Evolutionary conservation across 2,329 filamentous ascomycete genomes (phyloP).

Genomic region (Fonsecaea nubica): DNA sequence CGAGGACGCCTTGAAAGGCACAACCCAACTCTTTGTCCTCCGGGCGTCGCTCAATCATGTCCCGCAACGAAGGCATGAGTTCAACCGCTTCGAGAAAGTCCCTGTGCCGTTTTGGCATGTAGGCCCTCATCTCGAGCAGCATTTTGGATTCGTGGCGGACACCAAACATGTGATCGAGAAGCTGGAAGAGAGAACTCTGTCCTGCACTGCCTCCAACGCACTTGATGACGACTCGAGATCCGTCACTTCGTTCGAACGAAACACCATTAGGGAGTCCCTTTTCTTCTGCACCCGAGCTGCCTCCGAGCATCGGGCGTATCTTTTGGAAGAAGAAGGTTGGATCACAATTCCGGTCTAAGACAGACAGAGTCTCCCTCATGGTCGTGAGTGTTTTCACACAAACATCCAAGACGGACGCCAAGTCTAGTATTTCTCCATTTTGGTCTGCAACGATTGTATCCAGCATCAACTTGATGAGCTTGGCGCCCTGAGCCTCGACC

Average conservation of each 20-base stretch:
- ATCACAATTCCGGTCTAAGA: constrained; percentile 20
- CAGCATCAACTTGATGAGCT: constrained; percentile 17
- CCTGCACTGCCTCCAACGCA: constrained; percentile 26
- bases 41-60: constrained; percentile 6
- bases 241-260: constrained; percentile 10
- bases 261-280: constrained; percentile 18
- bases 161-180: constrained; percentile 30
- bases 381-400: constrained; percentile 18
- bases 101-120: constrained; percentile 29
- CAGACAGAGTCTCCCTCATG: constrained; percentile 17
- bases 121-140: constrained; percentile 24
- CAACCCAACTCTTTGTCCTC: not conserved
- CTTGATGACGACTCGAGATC: constrained; percentile 2
- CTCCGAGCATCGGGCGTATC: constrained; percentile 27
- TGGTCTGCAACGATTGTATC: constrained; percentile 9
- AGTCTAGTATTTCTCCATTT: constrained; percentile 3
- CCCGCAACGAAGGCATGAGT: constrained; percentile 20
- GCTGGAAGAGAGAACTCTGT: constrained; percentile 29
- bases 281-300: constrained; percentile 15
- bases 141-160: constrained; percentile 23
- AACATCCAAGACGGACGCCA: constrained; percentile 16
- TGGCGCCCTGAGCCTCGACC: constrained; percentile 18
- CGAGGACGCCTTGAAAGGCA: constrained; percentile 45
- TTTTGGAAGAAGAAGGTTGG: constrained; percentile 24
- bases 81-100: constrained; percentile 25